Percentiles rank a stretch among this genome's conserved stretches.
Conservation (phyloP, 768 basidiomycete species). For the Pleurotus giganteus region DNA sequence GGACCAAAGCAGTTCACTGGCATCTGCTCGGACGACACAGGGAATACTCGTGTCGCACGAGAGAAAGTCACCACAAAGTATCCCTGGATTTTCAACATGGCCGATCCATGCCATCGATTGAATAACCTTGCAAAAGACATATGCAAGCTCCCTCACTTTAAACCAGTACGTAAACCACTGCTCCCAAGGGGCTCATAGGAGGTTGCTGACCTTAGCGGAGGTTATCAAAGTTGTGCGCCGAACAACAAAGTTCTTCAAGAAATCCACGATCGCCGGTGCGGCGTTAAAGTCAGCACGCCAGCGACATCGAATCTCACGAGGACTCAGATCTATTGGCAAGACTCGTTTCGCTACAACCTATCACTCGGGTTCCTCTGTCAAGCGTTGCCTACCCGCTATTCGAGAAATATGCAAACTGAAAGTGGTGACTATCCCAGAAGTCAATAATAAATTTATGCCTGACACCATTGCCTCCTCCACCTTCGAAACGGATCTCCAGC, state of each 20-base stretch:
- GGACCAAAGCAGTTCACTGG: constrained; percentile 16
- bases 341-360: constrained; percentile 7
- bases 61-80: constrained; percentile 7
- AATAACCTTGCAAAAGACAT: constrained; percentile 19
- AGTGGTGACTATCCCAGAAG: not conserved
- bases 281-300: not conserved
- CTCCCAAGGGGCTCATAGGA: not conserved
- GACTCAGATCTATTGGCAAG: constrained; percentile 5
- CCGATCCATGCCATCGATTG: constrained; percentile 17
- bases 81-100: constrained; percentile 16
- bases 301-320: not conserved
- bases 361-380: not conserved
- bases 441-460: not conserved
- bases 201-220: constrained; percentile 3
- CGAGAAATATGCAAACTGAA: not conserved
- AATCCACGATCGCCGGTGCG: constrained; percentile 12
- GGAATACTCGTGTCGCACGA: constrained; percentile 15
- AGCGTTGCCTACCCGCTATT: not conserved
- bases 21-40: constrained; percentile 20
- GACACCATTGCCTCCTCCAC: not conserved
- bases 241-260: constrained; percentile 13
- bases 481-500: constrained; percentile 21
- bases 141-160: constrained; percentile 12
- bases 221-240: not conserved
- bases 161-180: constrained; percentile 1